Conservation (phyloP, 1,284 basidiomycete species). For the Agroathelia rolfsii region DNA sequence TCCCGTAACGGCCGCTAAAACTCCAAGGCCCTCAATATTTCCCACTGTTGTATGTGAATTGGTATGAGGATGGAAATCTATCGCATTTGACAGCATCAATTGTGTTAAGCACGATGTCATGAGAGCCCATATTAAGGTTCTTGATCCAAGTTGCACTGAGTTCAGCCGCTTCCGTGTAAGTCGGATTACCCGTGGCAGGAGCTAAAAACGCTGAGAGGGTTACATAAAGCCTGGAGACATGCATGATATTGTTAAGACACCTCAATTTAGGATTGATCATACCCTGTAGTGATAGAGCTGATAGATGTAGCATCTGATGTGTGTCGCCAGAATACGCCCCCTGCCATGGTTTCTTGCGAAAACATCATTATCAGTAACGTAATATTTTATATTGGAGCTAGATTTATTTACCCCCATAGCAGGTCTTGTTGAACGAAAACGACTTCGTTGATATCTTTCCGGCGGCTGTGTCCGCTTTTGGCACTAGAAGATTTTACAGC, state of each 20-base stretch:
- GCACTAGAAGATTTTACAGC: slow-evolving; percentile 34
- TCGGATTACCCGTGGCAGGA: slow-evolving; percentile 31
- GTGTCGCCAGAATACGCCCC: slow-evolving; percentile 42
- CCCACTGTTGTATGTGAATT: slow-evolving; percentile 44
- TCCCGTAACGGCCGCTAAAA: slow-evolving; percentile 31
- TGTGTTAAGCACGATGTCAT: slow-evolving; percentile 35
- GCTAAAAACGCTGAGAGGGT: slow-evolving; percentile 38
- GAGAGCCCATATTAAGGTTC: slow-evolving; percentile 30
- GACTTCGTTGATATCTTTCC: slow-evolving; percentile 28
- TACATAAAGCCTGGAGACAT: slow-evolving; percentile 22
- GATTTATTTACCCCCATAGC: slow-evolving; percentile 27
- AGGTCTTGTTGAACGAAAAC: slow-evolving; percentile 29
- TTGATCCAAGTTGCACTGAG: slow-evolving; percentile 37
- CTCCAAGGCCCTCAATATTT: slow-evolving; percentile 41
- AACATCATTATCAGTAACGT: slow-evolving; percentile 1
- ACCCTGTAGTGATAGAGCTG: slow-evolving; percentile 43
- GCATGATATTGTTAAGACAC: not conserved
- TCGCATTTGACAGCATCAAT: slow-evolving; percentile 35
- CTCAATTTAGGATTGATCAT: slow-evolving; percentile 11
- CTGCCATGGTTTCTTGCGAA: slow-evolving; percentile 35
- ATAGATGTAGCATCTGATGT: slow-evolving; percentile 27
- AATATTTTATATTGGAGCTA: not conserved
- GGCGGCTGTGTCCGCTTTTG: slow-evolving; percentile 25
- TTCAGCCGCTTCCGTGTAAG: slow-evolving; percentile 35
- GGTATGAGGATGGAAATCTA: slow-evolving; percentile 28